These are phyloP conservation scores for Entomortierella chlamydospora DNA, from an alignment of 192 early-diverging fungal species.

Conservation along the genomic window DNA sequence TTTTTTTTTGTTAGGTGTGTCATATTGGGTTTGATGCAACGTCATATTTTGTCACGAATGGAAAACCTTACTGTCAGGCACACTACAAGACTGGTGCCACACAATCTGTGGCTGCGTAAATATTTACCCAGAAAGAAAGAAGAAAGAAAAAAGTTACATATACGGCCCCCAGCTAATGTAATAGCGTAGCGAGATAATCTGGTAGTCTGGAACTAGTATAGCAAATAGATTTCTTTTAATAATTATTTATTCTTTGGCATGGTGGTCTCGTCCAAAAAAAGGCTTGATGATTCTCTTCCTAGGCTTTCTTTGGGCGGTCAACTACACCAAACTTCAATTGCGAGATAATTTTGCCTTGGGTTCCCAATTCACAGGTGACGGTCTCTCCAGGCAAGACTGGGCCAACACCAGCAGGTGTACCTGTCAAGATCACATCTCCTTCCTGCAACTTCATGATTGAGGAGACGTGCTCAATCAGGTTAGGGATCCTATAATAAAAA, in stretches of 20 bases:
- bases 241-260: too few species aligned
- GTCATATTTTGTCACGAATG: constrained; percentile 56
- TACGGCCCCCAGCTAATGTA: too few species aligned
- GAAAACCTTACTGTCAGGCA: constrained; percentile 60
- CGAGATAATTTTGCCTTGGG: constrained; percentile 56
- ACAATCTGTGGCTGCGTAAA: not conserved
- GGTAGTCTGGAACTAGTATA: too few species aligned
- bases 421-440: constrained; percentile 93
- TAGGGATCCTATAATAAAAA: constrained; percentile 69
- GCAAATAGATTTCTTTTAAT: too few species aligned
- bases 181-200: too few species aligned
- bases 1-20: constrained; percentile 51
- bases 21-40: constrained; percentile 55
- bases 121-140: too few species aligned
- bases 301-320: constrained; percentile 22
- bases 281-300: too few species aligned
- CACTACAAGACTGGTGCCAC: constrained; percentile 51
- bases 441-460: constrained; percentile 90
- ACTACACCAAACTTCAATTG: constrained; percentile 62
- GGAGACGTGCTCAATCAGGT: constrained; percentile 83
- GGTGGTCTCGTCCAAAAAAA: too few species aligned
- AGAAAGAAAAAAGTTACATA: too few species aligned
- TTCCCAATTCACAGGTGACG: constrained; percentile 77
- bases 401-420: constrained; percentile 91
- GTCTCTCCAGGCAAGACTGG: constrained; percentile 82